These are phyloP conservation scores for Dendryphion nanum DNA, from an alignment of 2,329 filamentous ascomycete genomes.

Conservation along the genomic window DNA sequence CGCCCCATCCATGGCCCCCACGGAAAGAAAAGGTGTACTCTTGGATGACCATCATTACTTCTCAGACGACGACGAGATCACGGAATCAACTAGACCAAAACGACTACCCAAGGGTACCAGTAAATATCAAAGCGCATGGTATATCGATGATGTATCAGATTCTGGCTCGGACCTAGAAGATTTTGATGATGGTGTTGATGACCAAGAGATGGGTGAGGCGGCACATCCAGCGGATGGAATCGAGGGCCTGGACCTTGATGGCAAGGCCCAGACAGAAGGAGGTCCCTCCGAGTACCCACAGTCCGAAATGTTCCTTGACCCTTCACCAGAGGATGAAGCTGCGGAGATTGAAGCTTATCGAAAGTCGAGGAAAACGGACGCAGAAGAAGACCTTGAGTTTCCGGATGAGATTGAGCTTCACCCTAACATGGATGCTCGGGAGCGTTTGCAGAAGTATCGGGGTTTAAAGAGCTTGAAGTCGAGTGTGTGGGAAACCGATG, in stretches of 20 bases:
- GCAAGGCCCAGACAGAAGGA: slow-evolving; percentile 66
- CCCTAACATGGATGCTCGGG: slow-evolving; percentile 80
- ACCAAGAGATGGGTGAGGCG: slow-evolving; percentile 53
- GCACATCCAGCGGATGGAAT: slow-evolving; percentile 77
- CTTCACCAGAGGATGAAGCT: slow-evolving; percentile 77
- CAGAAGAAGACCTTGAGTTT: slow-evolving; percentile 88
- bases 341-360: slow-evolving; percentile 80
- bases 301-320: slow-evolving; percentile 86
- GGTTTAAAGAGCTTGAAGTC: slow-evolving; percentile 89
- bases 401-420: slow-evolving; percentile 96
- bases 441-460: slow-evolving; percentile 81
- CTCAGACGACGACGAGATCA: slow-evolving; percentile 73
- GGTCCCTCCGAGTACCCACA: slow-evolving; percentile 87
- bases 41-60: slow-evolving; percentile 98
- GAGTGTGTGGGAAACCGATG: slow-evolving; percentile 83
- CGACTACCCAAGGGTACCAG: slow-evolving; percentile 88
- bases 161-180: slow-evolving; percentile 77
- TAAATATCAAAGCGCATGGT: slow-evolving; percentile 93
- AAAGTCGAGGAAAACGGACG: slow-evolving; percentile 73
- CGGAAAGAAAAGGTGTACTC: slow-evolving; percentile 73
- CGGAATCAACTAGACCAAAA: slow-evolving; percentile 63
- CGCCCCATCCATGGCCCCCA: slow-evolving; percentile 47
- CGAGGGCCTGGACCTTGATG: slow-evolving; percentile 59
- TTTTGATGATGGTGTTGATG: slow-evolving; percentile 55
- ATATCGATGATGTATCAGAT: slow-evolving; percentile 75